These are phyloP conservation scores for Clonostachys sp. DNA, from an alignment of 2,329 filamentous ascomycete species.

Conservation along the genomic window DNA sequence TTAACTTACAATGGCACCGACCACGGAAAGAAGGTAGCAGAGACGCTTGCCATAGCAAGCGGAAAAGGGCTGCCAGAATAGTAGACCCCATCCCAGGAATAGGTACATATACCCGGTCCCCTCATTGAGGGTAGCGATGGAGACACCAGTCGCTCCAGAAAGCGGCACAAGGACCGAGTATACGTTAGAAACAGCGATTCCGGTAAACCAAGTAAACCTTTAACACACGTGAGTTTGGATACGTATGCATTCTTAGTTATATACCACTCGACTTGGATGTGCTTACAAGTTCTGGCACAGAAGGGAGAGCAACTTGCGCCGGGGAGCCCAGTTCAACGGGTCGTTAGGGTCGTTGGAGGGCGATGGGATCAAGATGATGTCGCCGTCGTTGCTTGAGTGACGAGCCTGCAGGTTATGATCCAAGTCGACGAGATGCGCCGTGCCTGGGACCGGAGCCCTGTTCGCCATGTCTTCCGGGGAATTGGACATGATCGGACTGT, in stretches of 20 bases:
- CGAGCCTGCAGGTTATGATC: constrained; percentile 20
- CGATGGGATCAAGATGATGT: constrained; percentile 47
- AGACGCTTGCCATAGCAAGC: constrained; percentile 36
- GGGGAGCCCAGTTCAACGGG: constrained; percentile 43
- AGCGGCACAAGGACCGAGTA: constrained; percentile 32
- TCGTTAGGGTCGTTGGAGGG: constrained; percentile 49
- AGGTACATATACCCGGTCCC: constrained; percentile 36
- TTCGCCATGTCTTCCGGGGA: neutral
- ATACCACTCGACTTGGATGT: neutral
- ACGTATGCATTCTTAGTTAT: too few species aligned
- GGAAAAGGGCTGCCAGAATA: constrained; percentile 43
- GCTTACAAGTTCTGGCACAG: constrained; percentile 20
- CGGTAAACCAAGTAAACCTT: constrained; percentile 31
- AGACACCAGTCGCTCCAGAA: constrained; percentile 19
- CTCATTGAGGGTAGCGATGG: constrained; percentile 26
- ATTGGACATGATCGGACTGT: too few species aligned
- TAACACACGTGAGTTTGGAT: neutral
- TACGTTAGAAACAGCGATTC: constrained; percentile 30
- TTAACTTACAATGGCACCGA: constrained; percentile 18
- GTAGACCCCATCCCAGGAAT: constrained; percentile 35
- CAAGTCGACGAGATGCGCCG: constrained; percentile 32
- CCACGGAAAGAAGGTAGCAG: constrained; percentile 29
- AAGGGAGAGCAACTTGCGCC: constrained; percentile 28
- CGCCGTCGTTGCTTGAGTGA: constrained; percentile 14
- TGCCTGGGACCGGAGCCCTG: constrained; percentile 22